These are phyloP conservation scores for Boletales sp. DNA, from an alignment of 768 basidiomycete genomes.

Conservation along the genomic window DNA sequence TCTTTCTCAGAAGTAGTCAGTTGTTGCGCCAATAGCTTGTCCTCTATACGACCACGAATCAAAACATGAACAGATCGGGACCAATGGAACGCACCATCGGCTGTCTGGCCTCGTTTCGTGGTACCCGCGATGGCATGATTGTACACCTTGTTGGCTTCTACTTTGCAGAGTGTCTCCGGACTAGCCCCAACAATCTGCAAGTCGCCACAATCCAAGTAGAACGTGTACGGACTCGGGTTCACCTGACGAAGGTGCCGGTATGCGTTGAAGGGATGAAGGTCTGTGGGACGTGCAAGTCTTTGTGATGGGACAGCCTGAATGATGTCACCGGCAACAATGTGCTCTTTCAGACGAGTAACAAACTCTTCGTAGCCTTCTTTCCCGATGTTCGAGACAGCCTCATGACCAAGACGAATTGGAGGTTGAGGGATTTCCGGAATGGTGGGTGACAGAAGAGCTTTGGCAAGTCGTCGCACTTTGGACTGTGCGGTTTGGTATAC, in stretches of 20 bases:
- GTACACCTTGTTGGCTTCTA: conserved; percentile 85
- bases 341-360: conserved; percentile 89
- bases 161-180: conserved; percentile 96
- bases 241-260: conserved; percentile 91
- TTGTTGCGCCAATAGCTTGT: conserved; percentile 68
- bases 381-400: conserved; percentile 86
- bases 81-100: conserved; percentile 60
- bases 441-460: conserved; percentile 47
- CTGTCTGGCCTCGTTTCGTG: conserved; percentile 77
- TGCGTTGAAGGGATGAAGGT: conserved; percentile 94
- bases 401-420: conserved; percentile 57
- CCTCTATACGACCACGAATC: conserved; percentile 60
- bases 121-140: conserved; percentile 99
- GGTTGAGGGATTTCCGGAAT: conserved; percentile 68
- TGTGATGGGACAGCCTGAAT: conserved; percentile 99
- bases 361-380: conserved; percentile 88
- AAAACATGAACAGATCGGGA: background rate
- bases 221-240: conserved; percentile 99
- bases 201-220: conserved; percentile 92
- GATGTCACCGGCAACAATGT: conserved; percentile 94
- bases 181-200: conserved; percentile 96
- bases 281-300: conserved; percentile 78
- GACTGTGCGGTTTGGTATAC: conserved; percentile 86
- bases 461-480: conserved; percentile 80
- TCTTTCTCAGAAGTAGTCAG: conserved; percentile 89